Percentiles rank a stretch among this genome's conserved stretches.
These are phyloP conservation scores for Fusarium phyllophilum DNA, from an alignment of 2,329 filamentous ascomycete species.

Conservation along the genomic window DNA sequence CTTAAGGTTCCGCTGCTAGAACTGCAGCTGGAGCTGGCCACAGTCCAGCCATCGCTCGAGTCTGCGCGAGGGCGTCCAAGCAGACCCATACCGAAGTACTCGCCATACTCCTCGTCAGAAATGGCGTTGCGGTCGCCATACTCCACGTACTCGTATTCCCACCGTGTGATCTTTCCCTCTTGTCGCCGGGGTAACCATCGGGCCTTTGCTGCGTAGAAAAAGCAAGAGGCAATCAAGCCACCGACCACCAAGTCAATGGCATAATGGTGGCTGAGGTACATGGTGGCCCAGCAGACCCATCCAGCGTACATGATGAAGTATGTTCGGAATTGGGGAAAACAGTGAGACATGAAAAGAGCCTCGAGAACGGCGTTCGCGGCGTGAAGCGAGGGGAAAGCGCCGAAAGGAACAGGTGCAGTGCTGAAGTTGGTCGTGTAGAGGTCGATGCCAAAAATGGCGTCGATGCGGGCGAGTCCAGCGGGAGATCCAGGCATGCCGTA, in stretches of 20 bases:
- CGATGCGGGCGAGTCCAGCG: conserved; percentile 87
- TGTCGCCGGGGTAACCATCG: conserved; percentile 86
- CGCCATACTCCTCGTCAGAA: conserved; percentile 59
- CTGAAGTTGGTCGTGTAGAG: conserved; percentile 94
- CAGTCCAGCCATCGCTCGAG: conserved; percentile 89
- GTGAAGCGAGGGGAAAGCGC: conserved; percentile 93
- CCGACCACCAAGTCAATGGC: conserved; percentile 92
- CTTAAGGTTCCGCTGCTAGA: conserved; percentile 62
- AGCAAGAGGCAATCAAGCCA: conserved; percentile 78
- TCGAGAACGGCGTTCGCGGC: conserved; percentile 89
- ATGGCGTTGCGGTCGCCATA: conserved; percentile 69
- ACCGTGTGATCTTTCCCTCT: conserved; percentile 84
- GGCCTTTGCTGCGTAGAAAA: conserved; percentile 84
- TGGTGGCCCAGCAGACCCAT: conserved; percentile 98
- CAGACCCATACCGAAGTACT: conserved; percentile 59
- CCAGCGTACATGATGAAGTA: conserved; percentile 85
- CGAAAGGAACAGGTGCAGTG: conserved; percentile 90
- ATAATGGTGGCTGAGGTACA: conserved; percentile 98
- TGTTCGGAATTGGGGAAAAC: conserved; percentile 84
- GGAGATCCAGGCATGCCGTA: conserved; percentile 92
- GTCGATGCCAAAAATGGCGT: conserved; percentile 89
- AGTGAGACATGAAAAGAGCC: conserved; percentile 91
- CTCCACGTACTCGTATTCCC: conserved; percentile 96
- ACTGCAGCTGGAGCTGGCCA: conserved; percentile 76
- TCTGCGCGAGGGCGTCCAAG: conserved; percentile 55